Evolutionary conservation across 345 rosid species (phyloP), one percentile per base, ranked within the genome.

Genomic region (Acer negundo): DNA sequence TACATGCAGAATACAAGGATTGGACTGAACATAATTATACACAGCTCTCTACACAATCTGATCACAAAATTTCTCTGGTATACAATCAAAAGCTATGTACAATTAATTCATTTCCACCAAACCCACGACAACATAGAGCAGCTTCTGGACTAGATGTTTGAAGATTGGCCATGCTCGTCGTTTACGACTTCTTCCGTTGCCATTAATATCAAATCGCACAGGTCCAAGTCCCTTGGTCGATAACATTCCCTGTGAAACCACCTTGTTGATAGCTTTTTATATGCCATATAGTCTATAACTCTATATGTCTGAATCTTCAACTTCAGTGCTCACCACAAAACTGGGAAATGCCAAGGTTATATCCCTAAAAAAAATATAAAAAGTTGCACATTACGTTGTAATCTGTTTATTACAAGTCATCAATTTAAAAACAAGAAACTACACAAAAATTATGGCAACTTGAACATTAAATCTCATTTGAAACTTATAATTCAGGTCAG

Each of bases 311-410:
- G 78, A 38, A 53, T 95, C 97, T 73, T 90, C 94, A 10, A 83
- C 86, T 83, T 92, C 99, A 7, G 92, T 67, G 47, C 74, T 82
- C 49, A 78, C 42, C 73, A 91, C 83, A 47, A 93, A 95, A 77
- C 97, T 93, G 6, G 99, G 98, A 85, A 95, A 92, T 61, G 92
- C 87, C 68, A 89, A 62, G 17, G 86, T 90, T 87, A 93, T 92
- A 80, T 95, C 99, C 90, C 98, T 95, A 51, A 35, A 84, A 53
- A 85, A 49, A 35, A 71, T 40, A 76, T 16, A 40, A 67, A 64
- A 10, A 62, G 46, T 42, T 10, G 15, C 15, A 67, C 67, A 20
- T 51, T 53, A 13, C 23, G 5, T 28, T 17, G 6, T 10, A 20
- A 19, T 5, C 24, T 31, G 35, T 31, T 44, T 67, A 16, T 8